Conservation (phyloP, 345 rosid genomes). For the Salix dunnii region DNA sequence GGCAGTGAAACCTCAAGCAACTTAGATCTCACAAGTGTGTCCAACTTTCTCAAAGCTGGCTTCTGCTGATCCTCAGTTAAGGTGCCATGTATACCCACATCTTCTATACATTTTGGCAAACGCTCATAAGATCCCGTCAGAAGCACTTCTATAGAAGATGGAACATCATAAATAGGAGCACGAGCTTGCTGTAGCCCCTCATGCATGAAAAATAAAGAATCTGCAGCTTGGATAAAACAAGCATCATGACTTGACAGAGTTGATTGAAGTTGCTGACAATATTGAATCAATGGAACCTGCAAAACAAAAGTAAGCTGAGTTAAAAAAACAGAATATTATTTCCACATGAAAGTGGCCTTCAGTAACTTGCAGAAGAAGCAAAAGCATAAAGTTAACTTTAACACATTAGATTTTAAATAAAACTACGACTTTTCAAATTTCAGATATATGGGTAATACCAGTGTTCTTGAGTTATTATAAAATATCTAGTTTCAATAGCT, state of each 20-base stretch:
- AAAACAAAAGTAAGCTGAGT: slow-evolving; percentile 10
- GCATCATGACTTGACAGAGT: slow-evolving; percentile 85
- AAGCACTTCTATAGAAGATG: slow-evolving; percentile 83
- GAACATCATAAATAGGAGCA: slow-evolving; percentile 95
- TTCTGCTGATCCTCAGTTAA: slow-evolving; percentile 77
- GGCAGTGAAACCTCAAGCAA: slow-evolving; percentile 82
- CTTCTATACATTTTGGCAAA: slow-evolving; percentile 86
- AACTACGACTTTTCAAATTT: not conserved
- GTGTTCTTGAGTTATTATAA: not conserved
- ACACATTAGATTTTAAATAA: not conserved
- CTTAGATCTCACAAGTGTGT: slow-evolving; percentile 80
- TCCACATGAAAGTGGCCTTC: not conserved
- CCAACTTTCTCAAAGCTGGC: slow-evolving; percentile 81
- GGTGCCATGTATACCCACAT: slow-evolving; percentile 71
- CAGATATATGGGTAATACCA: not conserved
- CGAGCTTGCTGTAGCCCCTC: slow-evolving; percentile 98
- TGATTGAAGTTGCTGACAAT: slow-evolving; percentile 79
- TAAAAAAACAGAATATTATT: not conserved
- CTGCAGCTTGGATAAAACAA: slow-evolving; percentile 91
- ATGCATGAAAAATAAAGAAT: slow-evolving; percentile 92
- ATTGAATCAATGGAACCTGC: slow-evolving; percentile 89
- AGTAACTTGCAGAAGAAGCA: not conserved
- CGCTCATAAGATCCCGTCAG: slow-evolving; percentile 89
- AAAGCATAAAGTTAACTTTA: not conserved
- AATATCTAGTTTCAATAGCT: not conserved